Evolutionary conservation across 176 grass and related monocot genomes (phyloP), one percentile per base, ranked within the genome.

Genomic region (Puya raimondii): DNA sequence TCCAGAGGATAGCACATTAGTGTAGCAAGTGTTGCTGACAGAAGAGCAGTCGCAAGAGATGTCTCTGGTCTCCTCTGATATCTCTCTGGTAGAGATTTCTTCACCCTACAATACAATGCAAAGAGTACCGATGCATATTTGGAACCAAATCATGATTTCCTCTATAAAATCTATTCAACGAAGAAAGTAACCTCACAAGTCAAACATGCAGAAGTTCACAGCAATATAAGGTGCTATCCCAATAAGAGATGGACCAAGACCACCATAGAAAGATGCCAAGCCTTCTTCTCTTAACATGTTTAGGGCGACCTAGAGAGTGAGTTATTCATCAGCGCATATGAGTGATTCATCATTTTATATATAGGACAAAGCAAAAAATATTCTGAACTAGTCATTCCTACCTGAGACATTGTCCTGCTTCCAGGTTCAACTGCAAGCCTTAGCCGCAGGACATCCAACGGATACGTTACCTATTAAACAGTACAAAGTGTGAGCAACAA

Each of bases 121-220:
- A 76, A n/a, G 10, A 70, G 63, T 50, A 67, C 47, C 2, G n/a
- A 67, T 67, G 29, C 21, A 42, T 42, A 42, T 42, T 42, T 42
- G 33, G 17, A 61, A 61, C 21, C 14, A 61, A 22, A 9, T 61
- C 56, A 61, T 22, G 5, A 61, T 22, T 9, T 22, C 56, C 14
- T 20, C 21, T 61, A 20, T 10, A 22, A 61, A 61, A 21, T 61
- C 1, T 61, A 61, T 61, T 18, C 21, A 61, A 18, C n/a, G 56
- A 61, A 61, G 56, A 22, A 78, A 61, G 72, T 80, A 78, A 82
- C 68, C 89, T 99, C 66, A 99, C 94, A 99, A 72, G 84, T 99
- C 94, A 91, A 99, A 99, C 79, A 99, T 85, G 81, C 94, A 99
- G 78, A 99, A 99, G 76, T 99, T 99, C 59, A 99, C 74, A 73